Conservation (phyloP, 2,329 filamentous ascomycete species). For the Pseudonectria foliicola region DNA sequence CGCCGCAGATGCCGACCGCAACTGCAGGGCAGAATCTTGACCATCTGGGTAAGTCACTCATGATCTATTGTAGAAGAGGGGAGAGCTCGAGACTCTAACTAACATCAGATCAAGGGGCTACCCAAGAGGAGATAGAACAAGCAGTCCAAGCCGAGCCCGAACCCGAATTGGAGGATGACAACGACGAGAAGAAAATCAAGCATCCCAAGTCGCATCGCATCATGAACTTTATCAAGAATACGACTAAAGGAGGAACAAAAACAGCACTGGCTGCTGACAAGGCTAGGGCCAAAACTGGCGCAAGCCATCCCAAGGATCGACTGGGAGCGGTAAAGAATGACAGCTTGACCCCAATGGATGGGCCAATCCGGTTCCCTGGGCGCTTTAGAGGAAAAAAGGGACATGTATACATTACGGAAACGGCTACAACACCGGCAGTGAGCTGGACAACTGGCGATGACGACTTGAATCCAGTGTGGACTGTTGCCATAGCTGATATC, state of each 20-base stretch:
- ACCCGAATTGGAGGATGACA: slow-evolving; percentile 29
- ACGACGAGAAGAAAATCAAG: slow-evolving; percentile 40
- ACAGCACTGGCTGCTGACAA: slow-evolving; percentile 66
- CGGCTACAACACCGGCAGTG: slow-evolving; percentile 60
- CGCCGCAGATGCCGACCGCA: slow-evolving; percentile 34
- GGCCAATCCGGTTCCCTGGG: slow-evolving; percentile 70
- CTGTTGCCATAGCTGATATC: slow-evolving; percentile 63
- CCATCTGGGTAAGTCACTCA: slow-evolving; percentile 25
- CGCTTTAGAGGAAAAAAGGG: slow-evolving; percentile 66
- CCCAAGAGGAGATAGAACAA: slow-evolving; percentile 56
- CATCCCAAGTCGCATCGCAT: slow-evolving; percentile 39
- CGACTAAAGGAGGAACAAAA: slow-evolving; percentile 64
- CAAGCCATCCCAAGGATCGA: slow-evolving; percentile 59
- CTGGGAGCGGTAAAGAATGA: slow-evolving; percentile 57
- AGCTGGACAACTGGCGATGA: slow-evolving; percentile 53
- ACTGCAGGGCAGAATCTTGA: slow-evolving; percentile 34
- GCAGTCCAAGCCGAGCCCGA: slow-evolving; percentile 45
- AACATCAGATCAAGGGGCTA: slow-evolving; percentile 36
- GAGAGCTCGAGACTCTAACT: slow-evolving; percentile 4
- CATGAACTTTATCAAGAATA: slow-evolving; percentile 59
- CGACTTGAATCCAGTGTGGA: slow-evolving; percentile 57
- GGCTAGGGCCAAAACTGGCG: slow-evolving; percentile 54
- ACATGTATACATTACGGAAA: slow-evolving; percentile 61
- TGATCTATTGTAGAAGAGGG: not conserved
- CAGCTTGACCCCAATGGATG: slow-evolving; percentile 38